Percentiles rank a stretch among this genome's conserved stretches.
These are phyloP conservation scores for Ogataea naganishii DNA, from an alignment of 805 yeast species.

Conservation along the genomic window DNA sequence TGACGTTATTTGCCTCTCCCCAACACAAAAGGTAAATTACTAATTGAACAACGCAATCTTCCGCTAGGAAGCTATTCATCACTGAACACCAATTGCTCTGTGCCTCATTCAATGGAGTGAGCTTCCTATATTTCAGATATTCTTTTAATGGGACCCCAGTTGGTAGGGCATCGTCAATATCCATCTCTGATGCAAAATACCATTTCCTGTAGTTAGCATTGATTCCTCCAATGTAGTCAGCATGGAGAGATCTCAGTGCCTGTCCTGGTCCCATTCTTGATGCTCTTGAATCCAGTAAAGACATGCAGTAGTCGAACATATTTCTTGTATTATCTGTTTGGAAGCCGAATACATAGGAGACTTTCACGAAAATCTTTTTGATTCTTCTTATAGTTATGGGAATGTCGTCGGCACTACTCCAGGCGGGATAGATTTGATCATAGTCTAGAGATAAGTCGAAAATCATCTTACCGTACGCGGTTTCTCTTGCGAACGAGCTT, in stretches of 20 bases:
- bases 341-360: slow-evolving; percentile 55
- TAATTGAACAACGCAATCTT: slow-evolving; percentile 53
- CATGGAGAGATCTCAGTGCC: slow-evolving; percentile 56
- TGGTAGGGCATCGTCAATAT: slow-evolving; percentile 45
- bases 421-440: slow-evolving; percentile 47
- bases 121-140: slow-evolving; percentile 13
- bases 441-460: slow-evolving; percentile 33
- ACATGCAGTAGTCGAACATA: slow-evolving; percentile 54
- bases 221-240: slow-evolving; percentile 67
- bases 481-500: slow-evolving; percentile 18
- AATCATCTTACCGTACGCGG: slow-evolving; percentile 19
- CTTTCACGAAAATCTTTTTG: slow-evolving; percentile 42
- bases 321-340: slow-evolving; percentile 58
- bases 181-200: slow-evolving; percentile 71
- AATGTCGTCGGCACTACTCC: slow-evolving; percentile 30
- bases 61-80: slow-evolving; percentile 40
- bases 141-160: slow-evolving; percentile 25
- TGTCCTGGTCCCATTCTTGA: slow-evolving; percentile 49
- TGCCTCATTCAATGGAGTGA: slow-evolving; percentile 28
- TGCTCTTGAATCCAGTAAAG: slow-evolving; percentile 58
- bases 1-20: slow-evolving; percentile 84
- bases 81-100: slow-evolving; percentile 42
- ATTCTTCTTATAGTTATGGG: slow-evolving; percentile 49
- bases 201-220: slow-evolving; percentile 64
- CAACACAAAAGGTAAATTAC: slow-evolving; percentile 68